Evolutionary conservation across 805 yeast species (phyloP), one percentile per base, ranked within the genome.

Genomic region (Kuraishia piskuri): DNA sequence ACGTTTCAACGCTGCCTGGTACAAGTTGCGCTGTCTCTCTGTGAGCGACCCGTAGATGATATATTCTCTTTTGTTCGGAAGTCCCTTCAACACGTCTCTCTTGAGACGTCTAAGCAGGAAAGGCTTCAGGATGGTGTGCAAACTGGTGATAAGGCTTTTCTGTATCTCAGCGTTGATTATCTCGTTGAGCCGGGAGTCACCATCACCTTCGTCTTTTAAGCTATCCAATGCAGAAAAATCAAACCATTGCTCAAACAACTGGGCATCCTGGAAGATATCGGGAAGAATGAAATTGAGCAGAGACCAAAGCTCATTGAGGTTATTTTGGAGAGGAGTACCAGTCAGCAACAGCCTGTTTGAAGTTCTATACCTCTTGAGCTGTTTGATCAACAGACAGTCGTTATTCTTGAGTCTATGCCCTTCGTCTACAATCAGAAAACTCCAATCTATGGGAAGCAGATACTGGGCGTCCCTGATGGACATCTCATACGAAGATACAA

Each of bases 291-390:
- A 92, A 64, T 94, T 94, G 53, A 92, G 73, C 54, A 94, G 71
- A 0, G 97, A 86, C 98, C 98, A 92, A 44, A 94, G 70, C 68
- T 94, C 98, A 52, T 86, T 79, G 54, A 92, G 71, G 62, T 91
- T 92, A 65, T 92, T 92, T 66, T 92, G 99, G 52, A 92, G 72
- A 0, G 99, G 98, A 0, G 99, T 92, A n/a, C 99, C 99, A 0
- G 99, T 92, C 14, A 92, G 70, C 24, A 92, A 71, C 49, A 92
- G 71, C 56, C 97, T 73, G 63, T 92, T 92, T 1, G 81, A 74
- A 0, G 86, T 83, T 17, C 78, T 72, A 44, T 89, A 75, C 57
- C 76, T 77, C 61, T 89, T 91, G 59, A 92, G 75, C 56, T 83
- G 83, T 52, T 77, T 77, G 51, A 92, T 84, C 56, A 92, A 73